A percentile compares a stretch with the other conserved stretches of the same genome.
Conservation (phyloP, 768 basidiomycete species). For the Filobasidium floriforme region DNA sequence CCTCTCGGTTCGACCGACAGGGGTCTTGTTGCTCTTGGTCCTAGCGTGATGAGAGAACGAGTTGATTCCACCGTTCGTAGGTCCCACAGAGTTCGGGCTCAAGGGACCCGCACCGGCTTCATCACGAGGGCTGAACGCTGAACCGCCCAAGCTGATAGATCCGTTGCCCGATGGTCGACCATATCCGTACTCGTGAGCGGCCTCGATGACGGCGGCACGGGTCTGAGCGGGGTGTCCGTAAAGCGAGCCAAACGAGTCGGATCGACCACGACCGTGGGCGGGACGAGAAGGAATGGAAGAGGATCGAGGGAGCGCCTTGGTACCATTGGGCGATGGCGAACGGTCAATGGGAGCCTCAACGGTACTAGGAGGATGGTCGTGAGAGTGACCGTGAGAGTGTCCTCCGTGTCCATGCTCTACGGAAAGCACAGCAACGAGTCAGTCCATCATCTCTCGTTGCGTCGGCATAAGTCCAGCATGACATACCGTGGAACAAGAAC, state of each 20-base stretch:
- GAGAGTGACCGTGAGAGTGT: slow-evolving; percentile 44
- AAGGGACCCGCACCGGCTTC: slow-evolving; percentile 4
- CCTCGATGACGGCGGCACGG: slow-evolving; percentile 54
- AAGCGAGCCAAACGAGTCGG: slow-evolving; percentile 50
- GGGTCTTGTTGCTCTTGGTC: slow-evolving; percentile 16
- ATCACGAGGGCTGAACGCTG: slow-evolving; percentile 1
- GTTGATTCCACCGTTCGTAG: slow-evolving; percentile 17
- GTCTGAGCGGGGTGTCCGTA: slow-evolving; percentile 56
- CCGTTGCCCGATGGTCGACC: slow-evolving; percentile 24
- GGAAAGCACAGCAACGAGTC: slow-evolving; percentile 1
- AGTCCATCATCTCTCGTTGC: neutral
- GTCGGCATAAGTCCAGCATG: neutral
- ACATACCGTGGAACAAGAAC: slow-evolving; percentile 82
- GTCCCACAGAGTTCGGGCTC: slow-evolving; percentile 3
- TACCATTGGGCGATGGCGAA: slow-evolving; percentile 1
- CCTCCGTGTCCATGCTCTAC: slow-evolving; percentile 56
- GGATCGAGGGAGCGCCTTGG: neutral
- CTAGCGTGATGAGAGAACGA: slow-evolving; percentile 19
- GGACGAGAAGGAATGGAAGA: slow-evolving; percentile 5
- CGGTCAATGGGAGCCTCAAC: neutral
- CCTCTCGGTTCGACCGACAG: slow-evolving; percentile 11
- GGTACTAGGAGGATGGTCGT: slow-evolving; percentile 38
- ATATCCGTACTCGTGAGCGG: slow-evolving; percentile 66
- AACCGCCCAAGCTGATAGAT: slow-evolving; percentile 10
- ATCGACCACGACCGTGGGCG: slow-evolving; percentile 24